phyloP scores from a whole-genome alignment of 441 rosid species.

The Omphalea diandra region DNA sequence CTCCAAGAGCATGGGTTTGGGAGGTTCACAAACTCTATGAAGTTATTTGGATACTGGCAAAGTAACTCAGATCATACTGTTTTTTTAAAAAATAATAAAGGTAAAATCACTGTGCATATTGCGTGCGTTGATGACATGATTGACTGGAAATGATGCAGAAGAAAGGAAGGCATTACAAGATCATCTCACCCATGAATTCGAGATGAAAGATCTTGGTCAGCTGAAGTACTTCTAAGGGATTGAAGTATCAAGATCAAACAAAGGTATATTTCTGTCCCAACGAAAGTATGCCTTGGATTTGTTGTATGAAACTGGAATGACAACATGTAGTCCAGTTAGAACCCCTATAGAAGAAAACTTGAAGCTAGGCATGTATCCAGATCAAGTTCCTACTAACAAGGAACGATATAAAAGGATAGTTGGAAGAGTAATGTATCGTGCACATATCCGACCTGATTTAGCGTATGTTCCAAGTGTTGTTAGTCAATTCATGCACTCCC shows the following conservation, averaged over 20 bases:
- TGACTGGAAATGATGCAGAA: not conserved
- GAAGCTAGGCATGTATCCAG: too few species aligned
- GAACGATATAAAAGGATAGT: too few species aligned
- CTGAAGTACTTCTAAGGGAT: not conserved
- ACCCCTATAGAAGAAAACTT: not conserved
- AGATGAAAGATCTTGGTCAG: not conserved
- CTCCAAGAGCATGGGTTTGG: not conserved
- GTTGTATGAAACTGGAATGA: not conserved
- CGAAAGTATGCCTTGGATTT: not conserved
- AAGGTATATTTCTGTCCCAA: not conserved
- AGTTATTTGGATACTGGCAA: not conserved
- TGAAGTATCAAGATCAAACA: not conserved
- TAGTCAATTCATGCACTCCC: too few species aligned
- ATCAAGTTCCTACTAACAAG: too few species aligned
- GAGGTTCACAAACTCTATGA: not conserved
- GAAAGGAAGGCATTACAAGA: not conserved
- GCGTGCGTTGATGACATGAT: not conserved
- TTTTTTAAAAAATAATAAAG: not conserved
- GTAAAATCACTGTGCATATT: not conserved
- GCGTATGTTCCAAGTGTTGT: too few species aligned
- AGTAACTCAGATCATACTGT: not conserved
- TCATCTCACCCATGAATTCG: not conserved
- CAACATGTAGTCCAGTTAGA: not conserved
- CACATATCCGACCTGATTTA: too few species aligned
- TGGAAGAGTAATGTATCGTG: too few species aligned